Conservation (phyloP, 352 stramenopile species). For the Phytophthora constricta region DNA sequence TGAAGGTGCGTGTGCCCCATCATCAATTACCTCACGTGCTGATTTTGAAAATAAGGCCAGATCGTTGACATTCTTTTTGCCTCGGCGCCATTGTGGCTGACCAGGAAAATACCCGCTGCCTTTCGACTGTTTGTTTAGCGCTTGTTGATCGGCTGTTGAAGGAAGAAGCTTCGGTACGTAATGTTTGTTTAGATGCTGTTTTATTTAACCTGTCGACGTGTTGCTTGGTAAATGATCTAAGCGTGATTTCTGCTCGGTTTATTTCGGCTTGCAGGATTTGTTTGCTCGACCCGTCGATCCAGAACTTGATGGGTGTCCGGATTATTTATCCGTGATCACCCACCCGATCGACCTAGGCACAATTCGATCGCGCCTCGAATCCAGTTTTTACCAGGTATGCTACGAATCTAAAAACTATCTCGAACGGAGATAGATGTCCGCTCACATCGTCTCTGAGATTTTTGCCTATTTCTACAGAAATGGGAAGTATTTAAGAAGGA, state of each 20-base stretch:
- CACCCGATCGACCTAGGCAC: slow-evolving; percentile 89
- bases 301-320: slow-evolving; percentile 79
- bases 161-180: slow-evolving; percentile 73
- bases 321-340: slow-evolving; percentile 85
- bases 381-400: slow-evolving; percentile 76
- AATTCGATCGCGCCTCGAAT: slow-evolving; percentile 65
- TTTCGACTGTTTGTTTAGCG: slow-evolving; percentile 68
- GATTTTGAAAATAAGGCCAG: not conserved
- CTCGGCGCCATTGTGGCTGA: not conserved
- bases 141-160: slow-evolving; percentile 72
- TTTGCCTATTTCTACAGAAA: slow-evolving; percentile 52
- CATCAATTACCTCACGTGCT: not conserved
- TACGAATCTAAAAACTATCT: too few relatives aligned
- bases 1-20: slow-evolving; percentile 41
- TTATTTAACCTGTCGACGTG: too few relatives aligned
- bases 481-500: slow-evolving; percentile 85
- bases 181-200: too few relatives aligned
- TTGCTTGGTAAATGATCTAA: slow-evolving; percentile 8
- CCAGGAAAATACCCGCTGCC: slow-evolving; percentile 35
- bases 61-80: slow-evolving; percentile 1
- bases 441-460: too few relatives aligned
- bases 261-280: slow-evolving; percentile 67
- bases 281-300: slow-evolving; percentile 88
- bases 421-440: too few relatives aligned
- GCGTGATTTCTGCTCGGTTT: not conserved